Base-by-base conservation (phyloP, 148 eudicot species). In the Camellia granthamiana region DNA sequence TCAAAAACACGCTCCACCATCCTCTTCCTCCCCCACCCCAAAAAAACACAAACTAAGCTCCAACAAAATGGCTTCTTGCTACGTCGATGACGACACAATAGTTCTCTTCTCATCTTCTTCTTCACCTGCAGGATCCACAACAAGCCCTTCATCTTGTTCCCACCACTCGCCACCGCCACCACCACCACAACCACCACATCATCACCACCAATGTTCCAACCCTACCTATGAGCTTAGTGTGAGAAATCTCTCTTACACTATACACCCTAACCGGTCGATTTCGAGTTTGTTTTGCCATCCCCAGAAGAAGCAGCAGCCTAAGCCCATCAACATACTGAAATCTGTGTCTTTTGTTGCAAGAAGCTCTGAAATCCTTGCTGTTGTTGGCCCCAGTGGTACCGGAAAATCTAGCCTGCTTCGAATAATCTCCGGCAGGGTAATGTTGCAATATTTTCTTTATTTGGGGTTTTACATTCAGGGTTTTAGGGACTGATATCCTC, bases 351-450 rank as follows among this genome's bases (percentile, higher is more conserved):
- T 95, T 60, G 68, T 70, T 0, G 91, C 97, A 16, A 85, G 81
- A 79, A 91, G 90, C 81, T 88, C 91, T 4, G 90, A 95, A 77
- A 85, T 93, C 81, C 86, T 95, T 3, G 97, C 97, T 3, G 77
- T 95, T 66, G 97, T 95, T 18, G 99, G 99, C 80, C 97, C 99
- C 43, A 93, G 99, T 78, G 99, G 99, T 72, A 93, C 97, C 0
- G 99, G 99, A 6, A 95, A 95, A 81, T 93, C 99, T 2, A 90
- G 92, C 14, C 88, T 95, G 8, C 84, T 95, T 0, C 85, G 90
- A 64, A 68, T 91, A 18, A 83, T 95, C 7, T 92, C 97, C 0
- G 99, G 30, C 30, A 23, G 30, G 30, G 30, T 23, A 23, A 23
- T 23, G 30, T 0, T 23, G 30, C 30, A 23, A 23, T 23, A 23